These are phyloP conservation scores for Myrica gale DNA, from an alignment of 306 rosid genomes.

Conservation along the genomic window DNA sequence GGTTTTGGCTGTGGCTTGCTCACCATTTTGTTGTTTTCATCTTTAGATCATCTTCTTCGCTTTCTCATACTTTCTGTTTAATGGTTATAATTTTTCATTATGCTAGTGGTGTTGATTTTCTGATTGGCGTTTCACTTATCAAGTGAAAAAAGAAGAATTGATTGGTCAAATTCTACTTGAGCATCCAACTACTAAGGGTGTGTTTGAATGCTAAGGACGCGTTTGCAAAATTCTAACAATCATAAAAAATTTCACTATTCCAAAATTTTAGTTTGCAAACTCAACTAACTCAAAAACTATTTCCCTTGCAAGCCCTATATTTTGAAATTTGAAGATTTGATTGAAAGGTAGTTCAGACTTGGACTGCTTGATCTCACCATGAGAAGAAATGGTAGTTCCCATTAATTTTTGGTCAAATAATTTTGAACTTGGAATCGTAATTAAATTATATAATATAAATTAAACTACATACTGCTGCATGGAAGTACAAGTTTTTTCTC, in stretches of 20 bases:
- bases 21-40: conserved; percentile 8
- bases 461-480: no score
- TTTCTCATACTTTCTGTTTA: background rate
- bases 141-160: background rate
- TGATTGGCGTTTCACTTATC: background rate
- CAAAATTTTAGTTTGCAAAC: no score
- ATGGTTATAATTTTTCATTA: background rate
- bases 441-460: no score
- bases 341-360: background rate
- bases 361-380: background rate
- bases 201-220: no score
- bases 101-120: background rate
- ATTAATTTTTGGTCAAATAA: background rate
- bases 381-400: background rate
- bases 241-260: no score
- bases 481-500: background rate
- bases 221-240: no score
- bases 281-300: no score
- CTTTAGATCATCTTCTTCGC: background rate
- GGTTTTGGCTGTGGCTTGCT: conserved; percentile 6
- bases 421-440: no score
- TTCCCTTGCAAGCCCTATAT: background rate
- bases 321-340: background rate
- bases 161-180: no score
- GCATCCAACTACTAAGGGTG: no score